Evolutionary conservation across 1,284 basidiomycete species (phyloP), one percentile per base, ranked within the genome.

Genomic region (Irpex sp.): DNA sequence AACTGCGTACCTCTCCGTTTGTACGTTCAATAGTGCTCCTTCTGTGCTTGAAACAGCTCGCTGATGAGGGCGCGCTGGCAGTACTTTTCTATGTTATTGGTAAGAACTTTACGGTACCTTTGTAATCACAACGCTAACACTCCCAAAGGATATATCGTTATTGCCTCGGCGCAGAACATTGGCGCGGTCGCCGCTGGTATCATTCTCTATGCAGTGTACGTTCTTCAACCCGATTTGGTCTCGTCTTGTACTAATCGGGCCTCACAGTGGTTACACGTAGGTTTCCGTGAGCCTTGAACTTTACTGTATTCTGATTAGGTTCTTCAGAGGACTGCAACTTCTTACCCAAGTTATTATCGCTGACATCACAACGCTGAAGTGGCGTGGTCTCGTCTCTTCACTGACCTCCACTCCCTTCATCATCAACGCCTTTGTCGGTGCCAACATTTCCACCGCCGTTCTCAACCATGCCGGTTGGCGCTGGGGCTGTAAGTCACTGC

Each of bases 321-420:
- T 37, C 17, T 49, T 15, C 62, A 82, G 78, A 61, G 88, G 89
- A 13, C 78, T 92, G 21, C 90, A 92, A 74, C 79, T 93, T 54
- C 80, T 92, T 11, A 86, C 85, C n/a, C 86, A 88, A 66, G 85
- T 92, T 65, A 82, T 91, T 69, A 87, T 91, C 62, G 92, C 92
- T 17, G 92, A 95, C 71, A 87, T 91, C 68, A 93, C 93, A 2
- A 88, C 86, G 1, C 82, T 93, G 11, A 82, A 86, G 70, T 94
- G 90, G 89, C 84, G 92, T 63, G 91, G 90, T 9, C 78, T 94
- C 8, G 83, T 90, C 17, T 82, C 86, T 2, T 81, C 82, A 13
- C 74, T 90, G n/a, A 82, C 85, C 31, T 85, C 86, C 6, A 73
- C 87, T 47, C 91, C 91, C 11, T 91, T 88, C 76, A 77, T 91